These are phyloP conservation scores for Fragaria vesca DNA, from an alignment of 306 rosid genomes.

Conservation along the genomic window DNA sequence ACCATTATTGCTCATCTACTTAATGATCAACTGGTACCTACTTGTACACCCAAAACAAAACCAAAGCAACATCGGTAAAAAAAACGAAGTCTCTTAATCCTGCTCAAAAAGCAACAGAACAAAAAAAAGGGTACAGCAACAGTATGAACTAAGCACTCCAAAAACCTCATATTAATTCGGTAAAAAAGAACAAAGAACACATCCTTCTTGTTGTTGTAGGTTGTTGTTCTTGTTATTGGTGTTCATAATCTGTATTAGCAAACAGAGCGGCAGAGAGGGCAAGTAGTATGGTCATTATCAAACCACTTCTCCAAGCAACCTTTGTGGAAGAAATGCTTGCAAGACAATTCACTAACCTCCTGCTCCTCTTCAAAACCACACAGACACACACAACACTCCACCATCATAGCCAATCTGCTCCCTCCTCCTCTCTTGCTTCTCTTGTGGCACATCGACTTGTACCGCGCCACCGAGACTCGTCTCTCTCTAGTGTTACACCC, in stretches of 20 bases:
- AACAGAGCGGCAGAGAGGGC: conserved; percentile 82
- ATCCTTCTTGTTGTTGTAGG: background rate
- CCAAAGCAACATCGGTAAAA: background rate
- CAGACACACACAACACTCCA: conserved; percentile 77
- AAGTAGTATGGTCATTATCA: conserved; percentile 45
- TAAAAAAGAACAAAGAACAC: background rate
- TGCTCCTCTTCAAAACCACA: conserved; percentile 63
- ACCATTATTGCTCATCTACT: background rate
- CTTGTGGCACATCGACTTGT: conserved; percentile 42
- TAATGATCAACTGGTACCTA: background rate
- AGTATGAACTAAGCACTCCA: background rate
- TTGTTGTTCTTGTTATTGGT: background rate
- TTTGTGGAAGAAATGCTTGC: conserved; percentile 81
- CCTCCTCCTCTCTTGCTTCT: background rate
- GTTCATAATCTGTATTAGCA: conserved; percentile 17
- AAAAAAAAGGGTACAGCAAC: background rate
- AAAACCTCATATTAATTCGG: background rate
- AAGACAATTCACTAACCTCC: conserved; percentile 74
- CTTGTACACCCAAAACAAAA: background rate
- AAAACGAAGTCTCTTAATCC: background rate
- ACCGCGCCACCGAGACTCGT: conserved; percentile 49
- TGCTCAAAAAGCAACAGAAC: background rate
- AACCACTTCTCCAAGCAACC: conserved; percentile 82
- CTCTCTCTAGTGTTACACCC: conserved; percentile 31
- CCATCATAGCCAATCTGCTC: background rate